These are phyloP conservation scores for Didymella keratinophila DNA, from an alignment of 2,329 filamentous ascomycete genomes.

Conservation along the genomic window DNA sequence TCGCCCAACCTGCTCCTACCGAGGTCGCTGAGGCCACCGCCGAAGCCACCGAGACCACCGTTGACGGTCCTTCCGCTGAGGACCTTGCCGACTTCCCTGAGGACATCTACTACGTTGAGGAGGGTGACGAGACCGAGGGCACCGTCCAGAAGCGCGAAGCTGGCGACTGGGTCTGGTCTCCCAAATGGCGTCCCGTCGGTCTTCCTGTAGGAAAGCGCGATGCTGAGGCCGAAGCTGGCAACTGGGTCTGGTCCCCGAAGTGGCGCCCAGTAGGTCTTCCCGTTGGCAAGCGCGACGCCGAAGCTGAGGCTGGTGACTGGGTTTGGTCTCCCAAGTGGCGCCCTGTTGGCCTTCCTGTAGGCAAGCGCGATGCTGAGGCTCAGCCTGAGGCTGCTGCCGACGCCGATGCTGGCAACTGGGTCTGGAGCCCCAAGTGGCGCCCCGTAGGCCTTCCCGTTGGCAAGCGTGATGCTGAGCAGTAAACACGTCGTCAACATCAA, in stretches of 20 bases:
- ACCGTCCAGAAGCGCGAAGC: slow-evolving; percentile 22
- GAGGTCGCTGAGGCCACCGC: slow-evolving; percentile 23
- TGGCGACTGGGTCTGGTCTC: not conserved
- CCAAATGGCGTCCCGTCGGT: not conserved
- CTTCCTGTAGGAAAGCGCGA: slow-evolving; percentile 10
- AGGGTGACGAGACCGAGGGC: slow-evolving; percentile 13
- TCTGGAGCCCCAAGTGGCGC: slow-evolving; percentile 2
- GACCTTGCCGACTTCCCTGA: not conserved
- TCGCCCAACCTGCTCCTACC: slow-evolving; percentile 31
- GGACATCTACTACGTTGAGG: slow-evolving; percentile 8
- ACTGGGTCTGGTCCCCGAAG: slow-evolving; percentile 6
- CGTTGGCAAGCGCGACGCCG: slow-evolving; percentile 28
- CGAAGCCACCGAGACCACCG: slow-evolving; percentile 2
- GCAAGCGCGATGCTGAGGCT: slow-evolving; percentile 44
- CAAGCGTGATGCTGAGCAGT: slow-evolving; percentile 44
- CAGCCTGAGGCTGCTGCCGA: slow-evolving; percentile 26
- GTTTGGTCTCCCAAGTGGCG: slow-evolving; percentile 4
- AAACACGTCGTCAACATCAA: not conserved
- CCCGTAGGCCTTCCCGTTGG: slow-evolving; percentile 28
- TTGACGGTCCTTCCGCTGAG: slow-evolving; percentile 17
- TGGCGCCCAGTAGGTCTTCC: slow-evolving; percentile 26
- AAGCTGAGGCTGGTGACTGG: not conserved
- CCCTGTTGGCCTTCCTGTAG: slow-evolving; percentile 11
- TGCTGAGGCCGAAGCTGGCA: slow-evolving; percentile 2
- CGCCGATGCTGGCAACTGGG: slow-evolving; percentile 8